Percentiles rank a stretch among this genome's conserved stretches.
These are phyloP conservation scores for Anthostomella pinea DNA, from an alignment of 2,329 filamentous ascomycete genomes.

Conservation along the genomic window DNA sequence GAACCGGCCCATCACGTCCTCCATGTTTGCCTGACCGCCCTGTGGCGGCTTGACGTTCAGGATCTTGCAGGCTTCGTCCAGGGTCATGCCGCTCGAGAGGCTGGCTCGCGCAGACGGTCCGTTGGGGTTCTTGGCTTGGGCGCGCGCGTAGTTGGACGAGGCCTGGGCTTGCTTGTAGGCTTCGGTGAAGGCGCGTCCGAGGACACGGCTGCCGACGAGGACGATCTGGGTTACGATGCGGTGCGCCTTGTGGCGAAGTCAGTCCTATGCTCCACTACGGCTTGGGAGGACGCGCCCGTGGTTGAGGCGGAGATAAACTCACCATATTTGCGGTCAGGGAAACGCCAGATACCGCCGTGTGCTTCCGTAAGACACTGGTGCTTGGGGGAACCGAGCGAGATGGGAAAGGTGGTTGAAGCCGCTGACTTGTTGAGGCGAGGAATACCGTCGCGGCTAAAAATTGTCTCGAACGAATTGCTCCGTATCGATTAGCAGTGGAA, in stretches of 20 bases:
- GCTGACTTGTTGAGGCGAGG: slow-evolving; percentile 5
- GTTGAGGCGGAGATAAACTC: slow-evolving; percentile 1
- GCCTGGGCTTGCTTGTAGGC: slow-evolving; percentile 95
- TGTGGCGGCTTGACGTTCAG: slow-evolving; percentile 90
- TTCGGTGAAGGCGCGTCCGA: slow-evolving; percentile 89
- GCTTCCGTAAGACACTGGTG: not conserved
- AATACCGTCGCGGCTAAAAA: slow-evolving; percentile 24
- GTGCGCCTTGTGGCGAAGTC: slow-evolving; percentile 78
- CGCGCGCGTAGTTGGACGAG: slow-evolving; percentile 75
- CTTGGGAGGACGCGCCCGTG: not conserved
- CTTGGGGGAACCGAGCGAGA: no score
- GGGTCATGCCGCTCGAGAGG: slow-evolving; percentile 71
- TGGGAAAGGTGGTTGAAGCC: slow-evolving; percentile 1
- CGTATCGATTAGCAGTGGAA: no score
- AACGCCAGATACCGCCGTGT: not conserved
- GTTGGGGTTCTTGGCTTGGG: slow-evolving; percentile 60
- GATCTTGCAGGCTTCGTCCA: slow-evolving; percentile 96
- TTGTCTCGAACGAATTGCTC: slow-evolving; percentile 17
- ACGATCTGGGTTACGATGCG: slow-evolving; percentile 92
- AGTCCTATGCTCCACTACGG: slow-evolving; percentile 7
- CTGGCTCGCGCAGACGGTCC: slow-evolving; percentile 35
- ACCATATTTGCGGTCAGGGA: slow-evolving; percentile 8
- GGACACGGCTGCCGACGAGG: slow-evolving; percentile 83
- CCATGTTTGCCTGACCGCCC: slow-evolving; percentile 72
- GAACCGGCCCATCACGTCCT: slow-evolving; percentile 80